Evolutionary conservation across 176 grass and related monocot genomes (phyloP).

Genomic region (Poa pratensis): DNA sequence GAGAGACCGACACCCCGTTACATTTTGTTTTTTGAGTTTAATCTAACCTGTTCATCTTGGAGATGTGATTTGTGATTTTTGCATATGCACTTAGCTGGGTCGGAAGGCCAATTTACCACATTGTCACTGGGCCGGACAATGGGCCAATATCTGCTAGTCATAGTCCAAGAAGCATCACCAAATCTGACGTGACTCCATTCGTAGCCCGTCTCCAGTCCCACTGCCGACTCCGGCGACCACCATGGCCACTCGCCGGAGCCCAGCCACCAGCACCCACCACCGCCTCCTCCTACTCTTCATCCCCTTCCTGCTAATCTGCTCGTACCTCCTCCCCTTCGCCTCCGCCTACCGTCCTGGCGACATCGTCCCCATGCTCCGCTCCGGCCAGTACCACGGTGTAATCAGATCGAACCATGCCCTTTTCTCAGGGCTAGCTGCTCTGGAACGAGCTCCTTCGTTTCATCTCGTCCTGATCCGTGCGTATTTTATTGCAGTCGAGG

Average conservation of each 20-base stretch:
- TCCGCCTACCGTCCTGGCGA: slow-evolving; percentile 79
- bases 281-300: not conserved
- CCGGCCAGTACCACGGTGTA: slow-evolving; percentile 93
- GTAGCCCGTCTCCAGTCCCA: slow-evolving; percentile 1
- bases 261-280: not conserved
- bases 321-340: slow-evolving; percentile 29
- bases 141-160: not conserved
- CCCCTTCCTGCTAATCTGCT: slow-evolving; percentile 41
- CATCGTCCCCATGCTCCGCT: slow-evolving; percentile 84
- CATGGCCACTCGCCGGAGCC: slow-evolving; percentile 60
- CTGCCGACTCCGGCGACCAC: slow-evolving; percentile 46
- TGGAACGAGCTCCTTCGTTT: not conserved
- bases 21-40: too few species aligned
- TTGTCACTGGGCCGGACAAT: not conserved
- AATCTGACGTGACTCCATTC: slow-evolving; percentile 34
- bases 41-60: too few species aligned
- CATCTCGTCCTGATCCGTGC: slow-evolving; percentile 44
- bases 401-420: slow-evolving; percentile 32
- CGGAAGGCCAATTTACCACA: not conserved
- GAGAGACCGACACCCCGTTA: not conserved
- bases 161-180: slow-evolving; percentile 37
- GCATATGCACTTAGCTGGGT: not conserved
- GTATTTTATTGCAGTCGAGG: slow-evolving; percentile 62
- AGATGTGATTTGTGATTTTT: too few species aligned
- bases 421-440: not conserved